Conservation (phyloP, 768 basidiomycete genomes). For the Strobilomyces dryophilus region DNA sequence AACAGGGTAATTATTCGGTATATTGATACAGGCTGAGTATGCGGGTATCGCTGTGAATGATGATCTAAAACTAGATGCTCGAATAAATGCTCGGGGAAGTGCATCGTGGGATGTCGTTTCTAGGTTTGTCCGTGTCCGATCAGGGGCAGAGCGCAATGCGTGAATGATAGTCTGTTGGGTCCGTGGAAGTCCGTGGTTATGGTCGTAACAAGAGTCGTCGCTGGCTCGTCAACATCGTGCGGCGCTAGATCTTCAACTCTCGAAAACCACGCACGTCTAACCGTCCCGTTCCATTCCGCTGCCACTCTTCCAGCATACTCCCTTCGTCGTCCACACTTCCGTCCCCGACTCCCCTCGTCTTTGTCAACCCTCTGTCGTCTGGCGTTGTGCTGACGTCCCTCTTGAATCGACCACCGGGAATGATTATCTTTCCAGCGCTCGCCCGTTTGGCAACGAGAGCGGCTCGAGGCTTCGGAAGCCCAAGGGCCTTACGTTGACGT, state of each 20-base stretch:
- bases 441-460: slow-evolving; percentile 27
- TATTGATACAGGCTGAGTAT: slow-evolving; percentile 27
- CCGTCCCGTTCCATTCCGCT: slow-evolving; percentile 63
- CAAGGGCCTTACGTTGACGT: slow-evolving; percentile 64
- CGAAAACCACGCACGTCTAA: slow-evolving; percentile 75
- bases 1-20: slow-evolving; percentile 9
- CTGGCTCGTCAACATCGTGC: slow-evolving; percentile 7
- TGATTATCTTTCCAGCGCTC: slow-evolving; percentile 52
- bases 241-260: slow-evolving; percentile 62
- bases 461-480: slow-evolving; percentile 54
- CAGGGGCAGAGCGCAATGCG: slow-evolving; percentile 2
- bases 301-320: slow-evolving; percentile 47
- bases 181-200: neutral
- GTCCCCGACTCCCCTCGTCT: slow-evolving; percentile 20
- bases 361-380: slow-evolving; percentile 10
- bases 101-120: slow-evolving; percentile 4
- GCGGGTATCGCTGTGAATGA: slow-evolving; percentile 26
- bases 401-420: slow-evolving; percentile 58
- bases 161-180: neutral
- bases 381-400: slow-evolving; percentile 21
- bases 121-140: slow-evolving; percentile 5
- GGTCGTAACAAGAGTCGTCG: slow-evolving; percentile 10
- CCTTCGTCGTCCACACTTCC: slow-evolving; percentile 33
- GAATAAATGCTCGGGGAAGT: slow-evolving; percentile 18
- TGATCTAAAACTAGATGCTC: slow-evolving; percentile 27